phyloP scores from a whole-genome alignment of 169 alveolate genomes.

The Pseudocohnilembus persalinus region DNA sequence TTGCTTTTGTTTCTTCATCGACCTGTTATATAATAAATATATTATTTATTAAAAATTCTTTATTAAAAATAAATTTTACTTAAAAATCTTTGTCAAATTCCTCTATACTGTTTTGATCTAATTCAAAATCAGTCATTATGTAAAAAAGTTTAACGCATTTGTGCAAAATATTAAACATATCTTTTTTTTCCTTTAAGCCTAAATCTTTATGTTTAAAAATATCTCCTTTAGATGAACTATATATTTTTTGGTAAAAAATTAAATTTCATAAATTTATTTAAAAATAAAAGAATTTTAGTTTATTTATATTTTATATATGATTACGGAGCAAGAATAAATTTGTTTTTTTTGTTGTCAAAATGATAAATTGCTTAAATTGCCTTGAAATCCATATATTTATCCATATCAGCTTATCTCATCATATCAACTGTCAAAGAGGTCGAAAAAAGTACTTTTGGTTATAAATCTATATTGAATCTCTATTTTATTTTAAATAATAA shows the following conservation, averaged over 20 bases:
- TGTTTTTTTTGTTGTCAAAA: constrained; percentile 14
- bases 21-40: not conserved
- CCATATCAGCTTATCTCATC: constrained; percentile 40
- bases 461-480: constrained; percentile 29
- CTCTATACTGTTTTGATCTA: constrained; percentile 25
- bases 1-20: constrained; percentile 15
- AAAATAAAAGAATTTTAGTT: no score
- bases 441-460: constrained; percentile 32
- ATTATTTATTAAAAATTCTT: no score
- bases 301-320: not conserved
- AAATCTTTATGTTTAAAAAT: constrained; percentile 28
- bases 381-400: constrained; percentile 45
- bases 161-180: constrained; percentile 29
- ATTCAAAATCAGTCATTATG: constrained; percentile 3
- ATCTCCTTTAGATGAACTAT: constrained; percentile 1
- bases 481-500: no score
- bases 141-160: constrained; percentile 21
- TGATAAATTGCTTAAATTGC: constrained; percentile 23
- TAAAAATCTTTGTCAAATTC: constrained; percentile 39
- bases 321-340: constrained; percentile 30
- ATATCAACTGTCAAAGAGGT: constrained; percentile 21
- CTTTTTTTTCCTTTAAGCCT: constrained; percentile 25
- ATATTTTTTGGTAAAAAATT: no score
- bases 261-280: no score
- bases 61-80: not conserved